Base-by-base conservation (phyloP, 106 monocot genomes). In the Phalaenopsis equestris region DNA sequence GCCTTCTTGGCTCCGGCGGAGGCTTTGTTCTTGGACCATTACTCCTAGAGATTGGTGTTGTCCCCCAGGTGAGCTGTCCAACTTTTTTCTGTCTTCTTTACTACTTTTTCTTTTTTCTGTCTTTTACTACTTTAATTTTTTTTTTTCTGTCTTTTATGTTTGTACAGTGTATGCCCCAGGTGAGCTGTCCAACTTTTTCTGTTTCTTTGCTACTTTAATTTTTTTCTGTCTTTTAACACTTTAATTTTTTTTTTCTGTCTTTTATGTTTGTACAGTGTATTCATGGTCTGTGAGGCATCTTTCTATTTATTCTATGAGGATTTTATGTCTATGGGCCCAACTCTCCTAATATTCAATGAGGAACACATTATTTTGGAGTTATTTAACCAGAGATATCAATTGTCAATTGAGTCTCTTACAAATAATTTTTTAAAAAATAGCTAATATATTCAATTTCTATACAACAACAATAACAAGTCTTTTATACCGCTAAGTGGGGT, bases 11-110 rank as follows among this genome's bases (percentile, higher is more conserved):
- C 76, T 98, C 98, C 24, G 98, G 98, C 11, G 98, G 98, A n/a
- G 98, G 98, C 61, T 98, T 98, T 86, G 90, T 98, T 55, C 91
- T 98, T 1, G 98, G 98, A 11, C 98, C 98, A 19, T 89, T 98
- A 41, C 86, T 98, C 6, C 98, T 98, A 14, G 98, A 98, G 76
- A 89, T 98, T 41, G 98, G 94, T 17, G 90, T 90, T 65, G 92
- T 98, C 23, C 98, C 98, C 6, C 98, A 98, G 92, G 97, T 98
- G 11, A 38, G 30, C 6, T 70, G 70, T 70, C 37, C 70, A 11
- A 1, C 38, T 21, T 70, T 11, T 8, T 3, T n/a, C 68, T 38
- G 2, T 14, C n/a, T 11, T 68, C 37, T 37, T 8, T n/a, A n/a
- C n/a, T n/a, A n/a, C n/a, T n/a, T n/a, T n/a, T n/a, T n/a, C n/a